Evolutionary conservation across 352 stramenopile genomes (phyloP), one percentile per base, ranked within the genome.

Genomic region (Pythium sukuiense): DNA sequence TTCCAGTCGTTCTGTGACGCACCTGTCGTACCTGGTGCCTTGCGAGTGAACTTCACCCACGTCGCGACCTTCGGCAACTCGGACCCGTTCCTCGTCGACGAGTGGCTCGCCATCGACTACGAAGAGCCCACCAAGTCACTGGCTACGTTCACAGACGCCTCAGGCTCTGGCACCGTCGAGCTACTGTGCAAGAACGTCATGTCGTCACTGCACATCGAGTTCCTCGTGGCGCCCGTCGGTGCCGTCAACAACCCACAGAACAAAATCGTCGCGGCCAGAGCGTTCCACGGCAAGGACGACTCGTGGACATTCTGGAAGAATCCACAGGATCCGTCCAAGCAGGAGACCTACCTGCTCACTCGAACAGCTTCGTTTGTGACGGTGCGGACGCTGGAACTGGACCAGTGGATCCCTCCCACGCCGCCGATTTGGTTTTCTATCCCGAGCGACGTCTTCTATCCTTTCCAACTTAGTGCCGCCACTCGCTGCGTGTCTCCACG

Each of bases 341-440:
- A 61, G 33, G 45, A 70, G 43, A 79, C 56, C 24, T 79, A 72
- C 54, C 11, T 79, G 24, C 26, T 82, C 12, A 70, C 65, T 27
- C 77, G 70, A 33, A 80, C 55, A 0, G 74, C 81, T 29, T 77
- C 45, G 13, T 85, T 77, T 55, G 72, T 77, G 18, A 35, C 30
- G 4, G 67, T 79, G 6, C 27, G 62, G 43, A 52, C 59, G 13
- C 58, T 58, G 2, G 49, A 61, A 37, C 30, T 79, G 5, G 70
- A 80, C 30, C 55, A 73, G 20, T 69, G 79, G 29, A 73, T 81
- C 43, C 74, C 74, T 1, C 67, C 65, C n/a, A 58, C 76, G 8
- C 76, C 76, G 18, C 65, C 72, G 18, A 68, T 85, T 20, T 85
- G 76, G 76, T 85, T 85, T 35, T 76, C 76, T n/a, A 85, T 85